Base-by-base conservation (phyloP, 1,139 yeast species). In the Geotrichum aggregatum region DNA sequence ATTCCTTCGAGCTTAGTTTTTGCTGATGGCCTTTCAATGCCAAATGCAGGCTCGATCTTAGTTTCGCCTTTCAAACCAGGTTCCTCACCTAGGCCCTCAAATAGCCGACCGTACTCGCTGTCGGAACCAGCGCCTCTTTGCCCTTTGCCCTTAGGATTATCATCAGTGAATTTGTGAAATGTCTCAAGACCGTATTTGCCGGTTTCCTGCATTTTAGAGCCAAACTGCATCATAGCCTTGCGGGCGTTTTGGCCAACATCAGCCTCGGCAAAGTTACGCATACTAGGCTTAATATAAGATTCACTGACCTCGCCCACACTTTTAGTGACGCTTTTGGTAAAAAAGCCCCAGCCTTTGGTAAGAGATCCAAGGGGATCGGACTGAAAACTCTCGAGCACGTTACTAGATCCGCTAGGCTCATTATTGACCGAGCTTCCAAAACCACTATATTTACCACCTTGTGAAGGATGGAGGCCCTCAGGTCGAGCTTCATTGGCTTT, bases 201-300 rank as follows among this genome's bases (percentile, higher is more conserved):
- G 0, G 97, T 88, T 63, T 88, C 95, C 66, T 86, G 95, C 76
- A 91, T 86, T 65, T 82, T 87, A 67, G 87, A 95, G 45, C 97
- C 97, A 73, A 91, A 92, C 72, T 92, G 98, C 55, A 89, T 84
- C 80, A 94, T 87, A 26, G 98, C 98, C 63, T 87, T 79, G 59
- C 79, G 82, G 8, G 98, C 92, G 65, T 89, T 96, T 52, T 71
- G 73, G 33, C 92, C 80, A 44, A 87, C 70, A 58, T 91, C 97
- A 58, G 87, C 82, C 56, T 85, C 88, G 56, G 88, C 86, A 59
- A 92, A 74, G 63, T 86, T 89, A 63, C 81, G 82, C 66, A 88
- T 78, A 43, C 94, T 82, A 16, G 98, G 98, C 67, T 87, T 87
- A 61, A 92, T 88, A 55, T 89, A 95, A 6, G 83, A 72, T 61